Evolutionary conservation across 495 filamentous ascomycete genomes (phyloP).

Genomic region (Penicillium bialowiezense): DNA sequence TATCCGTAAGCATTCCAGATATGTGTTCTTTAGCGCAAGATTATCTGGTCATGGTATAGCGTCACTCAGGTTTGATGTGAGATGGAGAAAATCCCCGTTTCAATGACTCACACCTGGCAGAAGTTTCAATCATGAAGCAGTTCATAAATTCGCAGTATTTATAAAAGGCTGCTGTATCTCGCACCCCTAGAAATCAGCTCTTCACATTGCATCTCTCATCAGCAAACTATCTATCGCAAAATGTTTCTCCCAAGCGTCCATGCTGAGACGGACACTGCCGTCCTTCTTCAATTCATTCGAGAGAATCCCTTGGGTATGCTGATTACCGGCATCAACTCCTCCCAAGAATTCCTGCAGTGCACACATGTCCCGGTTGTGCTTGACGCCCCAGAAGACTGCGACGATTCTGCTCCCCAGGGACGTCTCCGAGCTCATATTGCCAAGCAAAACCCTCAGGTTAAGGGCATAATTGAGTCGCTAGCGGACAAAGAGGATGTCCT

Average conservation of each 20-base stretch:
- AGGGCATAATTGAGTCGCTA: constrained; percentile 40
- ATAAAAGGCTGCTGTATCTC: no score
- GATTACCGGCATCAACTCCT: constrained; percentile 44
- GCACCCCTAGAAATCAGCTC: no score
- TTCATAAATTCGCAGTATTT: no score
- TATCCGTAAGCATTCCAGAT: no score
- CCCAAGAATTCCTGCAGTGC: constrained; percentile 37
- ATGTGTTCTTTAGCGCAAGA: no score
- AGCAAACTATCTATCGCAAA: background rate
- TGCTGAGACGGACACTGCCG: constrained; percentile 31
- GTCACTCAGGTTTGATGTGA: no score
- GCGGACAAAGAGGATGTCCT: constrained; percentile 1
- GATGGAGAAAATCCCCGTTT: no score
- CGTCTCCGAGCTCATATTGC: constrained; percentile 45
- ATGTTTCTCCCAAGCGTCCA: constrained; percentile 48
- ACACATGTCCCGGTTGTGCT: constrained; percentile 50
- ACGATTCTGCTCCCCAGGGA: background rate
- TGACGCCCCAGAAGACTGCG: constrained; percentile 21
- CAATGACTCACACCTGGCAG: no score
- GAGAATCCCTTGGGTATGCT: constrained; percentile 46
- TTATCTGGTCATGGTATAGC: no score
- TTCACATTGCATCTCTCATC: no score
- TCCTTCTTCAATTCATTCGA: constrained; percentile 41
- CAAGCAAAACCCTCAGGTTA: constrained; percentile 45
- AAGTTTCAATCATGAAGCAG: no score